phyloP scores from a whole-genome alignment of 108 stramenopile species.

The Nitzschia inconspicua region DNA sequence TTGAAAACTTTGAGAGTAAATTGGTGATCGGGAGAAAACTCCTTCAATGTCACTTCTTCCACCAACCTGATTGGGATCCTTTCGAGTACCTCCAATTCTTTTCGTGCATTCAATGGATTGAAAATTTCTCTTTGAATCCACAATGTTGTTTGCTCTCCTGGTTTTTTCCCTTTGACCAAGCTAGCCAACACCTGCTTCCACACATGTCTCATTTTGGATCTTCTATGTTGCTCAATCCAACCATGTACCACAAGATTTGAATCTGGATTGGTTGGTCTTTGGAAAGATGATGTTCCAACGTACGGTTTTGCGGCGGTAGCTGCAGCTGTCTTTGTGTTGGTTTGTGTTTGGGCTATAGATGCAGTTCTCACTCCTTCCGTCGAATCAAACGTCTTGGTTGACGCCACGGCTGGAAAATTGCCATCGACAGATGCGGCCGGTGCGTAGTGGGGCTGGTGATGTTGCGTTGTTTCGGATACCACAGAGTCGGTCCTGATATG shows the following conservation, averaged over 20 bases:
- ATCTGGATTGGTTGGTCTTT: slow-evolving; percentile 60
- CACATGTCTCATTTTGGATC: slow-evolving; percentile 72
- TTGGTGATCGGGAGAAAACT: slow-evolving; percentile 67
- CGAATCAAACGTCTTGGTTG: too few species aligned
- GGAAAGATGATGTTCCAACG: slow-evolving; percentile 74
- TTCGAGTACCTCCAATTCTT: slow-evolving; percentile 78
- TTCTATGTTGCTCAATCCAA: slow-evolving; percentile 87
- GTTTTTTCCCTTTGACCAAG: slow-evolving; percentile 67
- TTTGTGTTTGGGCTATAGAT: too few species aligned
- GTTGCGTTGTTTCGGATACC: too few species aligned
- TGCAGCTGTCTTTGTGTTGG: too few species aligned
- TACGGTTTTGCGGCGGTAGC: too few species aligned
- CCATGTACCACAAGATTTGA: slow-evolving; percentile 78
- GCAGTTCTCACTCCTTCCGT: too few species aligned
- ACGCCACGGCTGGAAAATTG: too few species aligned
- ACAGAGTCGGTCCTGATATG: too few species aligned
- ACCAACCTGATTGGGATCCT: slow-evolving; percentile 83
- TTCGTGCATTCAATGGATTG: slow-evolving; percentile 48
- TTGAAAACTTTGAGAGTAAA: slow-evolving; percentile 78
- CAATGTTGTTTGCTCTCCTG: slow-evolving; percentile 82
- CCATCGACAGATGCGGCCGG: too few species aligned
- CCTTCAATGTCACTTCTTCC: slow-evolving; percentile 62
- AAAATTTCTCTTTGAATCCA: slow-evolving; percentile 86
- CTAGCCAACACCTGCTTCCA: slow-evolving; percentile 86
- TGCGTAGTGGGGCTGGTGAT: too few species aligned